phyloP scores from a whole-genome alignment of 2,329 filamentous ascomycete species.

The Penicillium digitatum region DNA sequence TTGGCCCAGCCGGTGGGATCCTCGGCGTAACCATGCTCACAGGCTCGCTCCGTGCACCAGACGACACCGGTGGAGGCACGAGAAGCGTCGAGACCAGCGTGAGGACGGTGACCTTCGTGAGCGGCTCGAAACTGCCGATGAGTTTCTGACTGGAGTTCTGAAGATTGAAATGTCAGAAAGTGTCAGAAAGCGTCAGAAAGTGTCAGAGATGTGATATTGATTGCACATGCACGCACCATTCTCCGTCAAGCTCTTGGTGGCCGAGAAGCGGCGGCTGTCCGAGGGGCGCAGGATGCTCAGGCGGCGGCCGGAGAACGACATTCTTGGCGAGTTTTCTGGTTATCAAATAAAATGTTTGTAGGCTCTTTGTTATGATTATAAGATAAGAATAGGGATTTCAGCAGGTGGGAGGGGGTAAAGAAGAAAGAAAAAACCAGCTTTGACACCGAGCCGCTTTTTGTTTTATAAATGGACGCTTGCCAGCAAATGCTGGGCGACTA shows the following conservation, averaged over 20 bases:
- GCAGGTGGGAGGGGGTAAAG: not conserved
- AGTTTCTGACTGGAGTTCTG: slow-evolving; percentile 77
- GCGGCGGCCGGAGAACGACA: slow-evolving; percentile 48
- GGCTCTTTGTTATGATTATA: not conserved
- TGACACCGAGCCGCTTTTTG: not conserved
- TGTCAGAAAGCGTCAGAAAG: no score
- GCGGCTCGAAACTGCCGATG: slow-evolving; percentile 85
- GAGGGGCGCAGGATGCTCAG: slow-evolving; percentile 43
- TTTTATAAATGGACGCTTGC: not conserved
- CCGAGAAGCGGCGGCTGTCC: slow-evolving; percentile 39
- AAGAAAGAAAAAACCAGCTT: not conserved
- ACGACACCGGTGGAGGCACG: slow-evolving; percentile 90
- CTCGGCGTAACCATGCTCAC: slow-evolving; percentile 83
- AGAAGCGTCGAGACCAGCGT: slow-evolving; percentile 83
- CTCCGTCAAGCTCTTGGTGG: slow-evolving; percentile 43
- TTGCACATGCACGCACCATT: slow-evolving; percentile 39
- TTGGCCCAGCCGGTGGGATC: slow-evolving; percentile 85
- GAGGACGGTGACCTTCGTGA: slow-evolving; percentile 84
- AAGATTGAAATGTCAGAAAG: slow-evolving; percentile 3
- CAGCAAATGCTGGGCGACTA: slow-evolving; percentile 14
- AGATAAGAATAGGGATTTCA: not conserved
- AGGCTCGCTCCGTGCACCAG: slow-evolving; percentile 68
- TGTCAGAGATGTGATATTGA: not conserved
- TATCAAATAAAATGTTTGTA: not conserved
- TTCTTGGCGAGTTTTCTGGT: slow-evolving; percentile 20